These are phyloP conservation scores for Chalciporus sphaerocephalus DNA, from an alignment of 768 basidiomycete genomes.

Conservation along the genomic window DNA sequence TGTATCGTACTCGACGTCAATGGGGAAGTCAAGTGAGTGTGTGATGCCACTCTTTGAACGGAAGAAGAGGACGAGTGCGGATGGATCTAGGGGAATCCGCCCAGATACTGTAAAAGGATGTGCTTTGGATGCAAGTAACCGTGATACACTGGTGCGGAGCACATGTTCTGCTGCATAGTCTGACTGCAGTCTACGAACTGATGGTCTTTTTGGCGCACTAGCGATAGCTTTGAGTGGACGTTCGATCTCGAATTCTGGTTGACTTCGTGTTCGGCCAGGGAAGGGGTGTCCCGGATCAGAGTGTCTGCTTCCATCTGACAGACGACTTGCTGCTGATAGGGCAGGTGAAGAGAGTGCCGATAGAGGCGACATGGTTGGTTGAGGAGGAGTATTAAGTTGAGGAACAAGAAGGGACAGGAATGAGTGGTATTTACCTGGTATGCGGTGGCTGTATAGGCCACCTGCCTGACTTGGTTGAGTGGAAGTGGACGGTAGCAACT, in stretches of 20 bases:
- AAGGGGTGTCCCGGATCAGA: conserved; percentile 33
- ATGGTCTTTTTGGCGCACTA: conserved; percentile 30
- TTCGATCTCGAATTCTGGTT: conserved; percentile 66
- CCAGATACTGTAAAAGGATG: conserved; percentile 64
- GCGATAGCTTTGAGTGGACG: conserved; percentile 38
- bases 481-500: conserved; percentile 24
- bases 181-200: conserved; percentile 31
- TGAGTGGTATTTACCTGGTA: conserved; percentile 30
- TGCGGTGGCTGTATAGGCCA: conserved; percentile 32
- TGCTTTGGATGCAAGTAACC: conserved; percentile 54
- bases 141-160: conserved; percentile 51
- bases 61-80: conserved; percentile 70
- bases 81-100: conserved; percentile 64
- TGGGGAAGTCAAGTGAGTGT: conserved; percentile 77
- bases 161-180: conserved; percentile 50
- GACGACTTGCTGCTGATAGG: conserved; percentile 33
- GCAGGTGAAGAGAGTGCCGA: conserved; percentile 33
- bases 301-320: conserved; percentile 37
- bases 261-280: conserved; percentile 38
- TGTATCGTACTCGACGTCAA: conserved; percentile 68
- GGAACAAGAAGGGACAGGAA: conserved; percentile 9
- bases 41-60: conserved; percentile 77
- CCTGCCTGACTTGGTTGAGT: conserved; percentile 30
- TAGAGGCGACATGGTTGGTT: conserved; percentile 24
- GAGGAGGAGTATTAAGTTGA: conserved; percentile 11